phyloP scores from a whole-genome alignment of 2,329 filamentous ascomycete genomes.

The Verticillium alfalfae region DNA sequence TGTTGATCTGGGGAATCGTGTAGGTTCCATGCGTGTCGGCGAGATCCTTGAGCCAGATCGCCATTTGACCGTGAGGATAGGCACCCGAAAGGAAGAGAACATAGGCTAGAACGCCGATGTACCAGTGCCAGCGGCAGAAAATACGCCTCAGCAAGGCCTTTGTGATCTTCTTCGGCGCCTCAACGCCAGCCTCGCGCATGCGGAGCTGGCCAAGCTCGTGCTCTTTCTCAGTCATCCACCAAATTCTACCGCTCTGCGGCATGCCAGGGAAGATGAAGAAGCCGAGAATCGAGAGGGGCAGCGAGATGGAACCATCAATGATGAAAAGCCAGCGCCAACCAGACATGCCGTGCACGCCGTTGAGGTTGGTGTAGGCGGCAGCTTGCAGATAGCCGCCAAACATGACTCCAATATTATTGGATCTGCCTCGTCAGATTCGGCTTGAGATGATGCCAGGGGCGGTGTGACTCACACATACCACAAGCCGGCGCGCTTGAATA shows the following conservation, averaged over 20 bases:
- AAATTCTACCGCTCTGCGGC: slow-evolving; percentile 27
- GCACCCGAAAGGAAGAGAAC: slow-evolving; percentile 11
- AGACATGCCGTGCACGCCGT: slow-evolving; percentile 38
- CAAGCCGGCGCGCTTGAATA: slow-evolving; percentile 39
- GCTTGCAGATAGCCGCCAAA: slow-evolving; percentile 25
- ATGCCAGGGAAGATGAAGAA: slow-evolving; percentile 38
- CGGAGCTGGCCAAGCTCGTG: slow-evolving; percentile 24
- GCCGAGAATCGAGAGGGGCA: slow-evolving; percentile 45
- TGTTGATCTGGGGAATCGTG: slow-evolving; percentile 14
- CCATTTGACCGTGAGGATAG: slow-evolving; percentile 13
- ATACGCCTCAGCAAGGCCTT: slow-evolving; percentile 16
- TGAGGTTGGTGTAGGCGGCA: slow-evolving; percentile 40
- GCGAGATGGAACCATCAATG: slow-evolving; percentile 49
- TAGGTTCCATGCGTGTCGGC: slow-evolving; percentile 11
- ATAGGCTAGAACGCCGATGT: slow-evolving; percentile 15
- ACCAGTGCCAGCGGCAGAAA: slow-evolving; percentile 19
- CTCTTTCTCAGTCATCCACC: slow-evolving; percentile 23
- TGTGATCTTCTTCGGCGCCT: slow-evolving; percentile 12
- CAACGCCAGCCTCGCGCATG: slow-evolving; percentile 14
- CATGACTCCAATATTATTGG: slow-evolving; percentile 18
- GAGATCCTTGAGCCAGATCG: slow-evolving; percentile 13
- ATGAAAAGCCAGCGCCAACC: slow-evolving; percentile 50
- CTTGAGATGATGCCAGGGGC: slow-evolving; percentile 8
- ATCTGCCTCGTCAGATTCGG: slow-evolving; percentile 14
- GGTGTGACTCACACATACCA: slow-evolving; percentile 28